Base-by-base conservation (phyloP, 2,329 filamentous ascomycete species). In the Corinectria fuckeliana region DNA sequence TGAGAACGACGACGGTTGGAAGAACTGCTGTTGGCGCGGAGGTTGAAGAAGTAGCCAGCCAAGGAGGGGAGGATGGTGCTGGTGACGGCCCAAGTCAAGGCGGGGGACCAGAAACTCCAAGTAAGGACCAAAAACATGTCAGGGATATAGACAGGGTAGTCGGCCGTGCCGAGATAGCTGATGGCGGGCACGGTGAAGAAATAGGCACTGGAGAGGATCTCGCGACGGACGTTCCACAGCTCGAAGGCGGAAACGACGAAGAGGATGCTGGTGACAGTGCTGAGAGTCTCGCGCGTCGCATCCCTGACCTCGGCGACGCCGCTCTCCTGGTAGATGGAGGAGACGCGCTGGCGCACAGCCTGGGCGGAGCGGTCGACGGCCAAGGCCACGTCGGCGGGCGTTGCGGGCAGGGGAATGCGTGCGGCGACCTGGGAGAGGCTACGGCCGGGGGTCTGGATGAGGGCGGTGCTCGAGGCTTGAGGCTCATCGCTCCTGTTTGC, bases 21-120 rank as follows among this genome's bases (percentile, higher is more conserved):
- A 69, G 65, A 66, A 72, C 74, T 76, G 69, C 74, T 80, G 69
- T 80, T 83, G 48, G 81, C 79, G 36, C 88, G 91, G 71, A 97
- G 77, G 77, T 98, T 98, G 85, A 96, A 90, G 75, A 97, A 96
- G 80, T 95, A 98, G 23, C 91, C 92, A 39, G 88, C 81, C 28
- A 91, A 62, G 49, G 88, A 80, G 2, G 94, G 94, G 25, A 94
- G 65, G 41, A 91, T 70, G 54, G 91, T 75, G 72, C 86, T 90
- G 9, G 92, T 95, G 32, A 88, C 74, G 5, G 86, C 74, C 93
- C 93, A 98, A 18, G 93, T 82, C 7, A 88, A 81, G 55, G 91
- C 86, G 0, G 93, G 90, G 0, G 86, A 88, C 94, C 94, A 98
- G 83, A 97, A 98, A 23, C 85, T 84, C 36, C 84, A 79, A 1